Base-by-base conservation (phyloP, 768 basidiomycete species). In the Coprinopsis marcescibilis region DNA sequence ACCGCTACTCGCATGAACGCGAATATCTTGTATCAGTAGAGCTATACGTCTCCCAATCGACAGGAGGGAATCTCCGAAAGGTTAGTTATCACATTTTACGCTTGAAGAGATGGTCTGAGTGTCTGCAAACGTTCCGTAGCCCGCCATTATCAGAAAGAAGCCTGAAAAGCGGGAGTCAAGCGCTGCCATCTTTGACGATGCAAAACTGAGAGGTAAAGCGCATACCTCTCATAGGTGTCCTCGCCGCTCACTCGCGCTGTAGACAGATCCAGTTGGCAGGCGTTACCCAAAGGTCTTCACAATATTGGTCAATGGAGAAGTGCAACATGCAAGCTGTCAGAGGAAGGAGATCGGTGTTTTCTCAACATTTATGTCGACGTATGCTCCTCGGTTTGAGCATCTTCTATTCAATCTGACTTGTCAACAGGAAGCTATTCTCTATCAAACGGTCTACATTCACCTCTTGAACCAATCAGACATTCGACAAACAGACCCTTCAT, bases 241-340 rank as follows among this genome's bases (percentile, higher is more conserved):
- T 20, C 29, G 40, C 37, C 32, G 26, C 40, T 34, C 32, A 4
- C 15, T 6, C 25, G 23, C 55, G 21, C 57, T n/a, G n/a, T n/a
- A 89, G 85, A 89, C 57, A 86, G 83, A 64, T 69, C 80, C 15
- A 85, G 78, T 56, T 87, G 85, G 85, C 73, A 85, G 35, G 71
- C 73, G 12, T 69, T 85, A 14, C 63, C 76, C 32, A 78, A 76
- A 52, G 70, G 71, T 19, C 53, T 75, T 23, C 61, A 70, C 21
- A 69, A 70, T 26, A 64, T 71, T 6, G 82, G 80, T 12, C 80
- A 82, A 33, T 90, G 88, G 88, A 71, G 85, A 57, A 63, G 74
- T 33, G 87, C 83, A 19, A 81, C 77, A 10, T 89, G 87, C 64
- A 84, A 74, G 56, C 66, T 90, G 45, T 62, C 70, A 32, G 82